These are phyloP conservation scores for Fusarium sp. DNA, from an alignment of 2,329 filamentous ascomycete species.

Conservation along the genomic window DNA sequence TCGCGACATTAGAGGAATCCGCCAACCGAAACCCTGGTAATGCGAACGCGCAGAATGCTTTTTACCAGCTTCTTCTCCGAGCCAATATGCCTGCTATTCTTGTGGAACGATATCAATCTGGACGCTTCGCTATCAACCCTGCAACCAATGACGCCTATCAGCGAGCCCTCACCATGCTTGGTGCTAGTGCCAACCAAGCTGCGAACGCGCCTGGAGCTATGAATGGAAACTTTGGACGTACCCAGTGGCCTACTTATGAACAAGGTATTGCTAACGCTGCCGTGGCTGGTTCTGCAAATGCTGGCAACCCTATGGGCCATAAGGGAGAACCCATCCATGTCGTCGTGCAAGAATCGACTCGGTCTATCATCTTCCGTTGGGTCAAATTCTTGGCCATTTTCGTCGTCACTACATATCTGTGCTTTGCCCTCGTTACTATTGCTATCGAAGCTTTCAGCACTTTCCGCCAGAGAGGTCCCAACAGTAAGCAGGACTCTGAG, in stretches of 20 bases:
- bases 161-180: slow-evolving; percentile 69
- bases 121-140: slow-evolving; percentile 83
- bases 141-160: slow-evolving; percentile 83
- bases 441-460: slow-evolving; percentile 83
- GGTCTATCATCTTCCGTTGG: slow-evolving; percentile 87
- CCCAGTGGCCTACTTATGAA: slow-evolving; percentile 48
- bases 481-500: slow-evolving; percentile 79
- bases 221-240: slow-evolving; percentile 39
- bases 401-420: slow-evolving; percentile 80
- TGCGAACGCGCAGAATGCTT: slow-evolving; percentile 88
- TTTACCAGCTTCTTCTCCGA: slow-evolving; percentile 90
- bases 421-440: slow-evolving; percentile 81
- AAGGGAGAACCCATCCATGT: slow-evolving; percentile 93
- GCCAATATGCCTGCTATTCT: slow-evolving; percentile 95
- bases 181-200: slow-evolving; percentile 45
- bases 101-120: slow-evolving; percentile 88
- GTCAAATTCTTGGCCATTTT: slow-evolving; percentile 87
- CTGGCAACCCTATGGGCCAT: slow-evolving; percentile 64
- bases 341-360: slow-evolving; percentile 89
- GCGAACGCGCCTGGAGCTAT: slow-evolving; percentile 37
- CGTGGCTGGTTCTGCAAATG: slow-evolving; percentile 35
- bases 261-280: slow-evolving; percentile 47
- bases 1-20: slow-evolving; percentile 88
- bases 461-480: slow-evolving; percentile 75
- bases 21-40: slow-evolving; percentile 93